Conservation (phyloP, 2,329 filamentous ascomycete genomes). For the Stagonosporopsis vannaccii region DNA sequence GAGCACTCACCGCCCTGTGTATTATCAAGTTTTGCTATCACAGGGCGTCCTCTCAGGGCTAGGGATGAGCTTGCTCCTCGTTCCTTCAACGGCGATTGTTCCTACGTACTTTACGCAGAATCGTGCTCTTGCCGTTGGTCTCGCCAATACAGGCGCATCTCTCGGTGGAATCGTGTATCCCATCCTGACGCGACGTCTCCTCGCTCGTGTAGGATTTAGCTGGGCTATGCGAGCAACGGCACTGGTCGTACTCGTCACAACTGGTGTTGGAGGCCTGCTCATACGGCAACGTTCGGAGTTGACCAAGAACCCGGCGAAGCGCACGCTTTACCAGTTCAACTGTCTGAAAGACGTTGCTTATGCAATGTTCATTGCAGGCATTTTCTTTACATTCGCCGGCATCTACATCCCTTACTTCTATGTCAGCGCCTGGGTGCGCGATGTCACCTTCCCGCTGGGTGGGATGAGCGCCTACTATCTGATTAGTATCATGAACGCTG, state of each 20-base stretch:
- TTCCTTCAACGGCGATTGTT: constrained; percentile 23
- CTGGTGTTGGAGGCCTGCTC: constrained; percentile 55
- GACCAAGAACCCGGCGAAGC: constrained; percentile 18
- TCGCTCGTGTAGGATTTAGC: constrained; percentile 64
- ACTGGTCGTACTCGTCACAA: constrained; percentile 59
- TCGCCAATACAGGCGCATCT: constrained; percentile 55
- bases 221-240: constrained; percentile 69
- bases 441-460: constrained; percentile 15
- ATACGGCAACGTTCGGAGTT: constrained; percentile 18
- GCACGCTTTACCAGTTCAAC: constrained; percentile 20
- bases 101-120: constrained; percentile 56
- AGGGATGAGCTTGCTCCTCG: constrained; percentile 25
- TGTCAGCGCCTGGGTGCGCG: constrained; percentile 19
- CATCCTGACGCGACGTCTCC: constrained; percentile 60
- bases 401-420: constrained; percentile 27
- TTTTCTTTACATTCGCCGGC: constrained; percentile 26
- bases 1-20: constrained; percentile 28
- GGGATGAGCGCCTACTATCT: constrained; percentile 19
- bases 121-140: constrained; percentile 59
- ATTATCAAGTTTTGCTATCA: constrained; percentile 52
- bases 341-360: constrained; percentile 18
- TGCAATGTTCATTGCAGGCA: constrained; percentile 23
- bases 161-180: constrained; percentile 57
- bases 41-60: constrained; percentile 29
- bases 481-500: constrained; percentile 24